A percentile compares a stretch with the other conserved stretches of the same genome.
These are phyloP conservation scores for Ceratocystis destructans DNA, from an alignment of 2,329 filamentous ascomycete species.

Conservation along the genomic window DNA sequence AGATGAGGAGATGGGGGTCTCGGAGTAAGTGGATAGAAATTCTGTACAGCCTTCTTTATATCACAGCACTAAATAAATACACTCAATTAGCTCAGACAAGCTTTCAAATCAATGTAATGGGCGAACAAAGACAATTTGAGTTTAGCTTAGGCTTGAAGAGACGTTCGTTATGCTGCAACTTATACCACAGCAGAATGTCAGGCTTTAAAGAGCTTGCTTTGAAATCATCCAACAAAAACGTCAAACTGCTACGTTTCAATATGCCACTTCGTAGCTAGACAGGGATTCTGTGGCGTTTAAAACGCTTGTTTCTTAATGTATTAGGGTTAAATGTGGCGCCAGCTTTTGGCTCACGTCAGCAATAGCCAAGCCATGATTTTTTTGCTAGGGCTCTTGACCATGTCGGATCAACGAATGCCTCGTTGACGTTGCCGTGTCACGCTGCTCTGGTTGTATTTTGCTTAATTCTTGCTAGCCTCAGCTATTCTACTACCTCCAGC, in stretches of 20 bases:
- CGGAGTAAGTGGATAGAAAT: background rate
- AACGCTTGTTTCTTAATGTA: background rate
- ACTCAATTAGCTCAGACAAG: background rate
- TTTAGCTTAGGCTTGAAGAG: background rate
- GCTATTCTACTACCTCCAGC: background rate
- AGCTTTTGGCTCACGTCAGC: constrained; percentile 6
- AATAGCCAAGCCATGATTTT: constrained; percentile 10
- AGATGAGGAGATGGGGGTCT: constrained; percentile 5
- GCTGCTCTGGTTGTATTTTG: background rate
- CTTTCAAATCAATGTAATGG: background rate
- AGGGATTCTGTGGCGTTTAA: background rate
- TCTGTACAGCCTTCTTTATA: background rate
- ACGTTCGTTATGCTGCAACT: background rate
- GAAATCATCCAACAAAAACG: constrained; percentile 24
- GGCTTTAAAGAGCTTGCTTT: constrained; percentile 25
- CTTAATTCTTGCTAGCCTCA: background rate
- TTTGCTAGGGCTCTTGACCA: constrained; percentile 4
- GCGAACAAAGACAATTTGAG: background rate
- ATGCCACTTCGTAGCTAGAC: background rate
- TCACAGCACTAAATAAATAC: background rate
- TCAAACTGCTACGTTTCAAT: constrained; percentile 4
- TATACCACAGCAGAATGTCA: background rate
- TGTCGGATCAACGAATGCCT: background rate
- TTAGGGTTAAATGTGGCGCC: constrained; percentile 18
- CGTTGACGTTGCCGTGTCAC: background rate